These are phyloP conservation scores for Phaeosphaeriaceae sp. DNA, from an alignment of 2,329 filamentous ascomycete species.

Conservation along the genomic window DNA sequence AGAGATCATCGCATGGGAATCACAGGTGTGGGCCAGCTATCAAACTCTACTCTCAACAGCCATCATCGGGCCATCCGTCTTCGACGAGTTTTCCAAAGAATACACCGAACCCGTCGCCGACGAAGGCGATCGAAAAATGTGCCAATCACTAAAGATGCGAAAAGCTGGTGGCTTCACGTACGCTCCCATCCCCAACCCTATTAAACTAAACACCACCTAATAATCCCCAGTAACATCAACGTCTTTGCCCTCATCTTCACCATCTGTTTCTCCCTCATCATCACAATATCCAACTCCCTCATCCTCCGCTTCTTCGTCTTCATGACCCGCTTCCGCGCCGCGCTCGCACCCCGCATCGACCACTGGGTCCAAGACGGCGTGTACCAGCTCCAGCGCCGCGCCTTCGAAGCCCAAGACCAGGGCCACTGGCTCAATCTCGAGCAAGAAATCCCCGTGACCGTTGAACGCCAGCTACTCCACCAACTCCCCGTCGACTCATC, in stretches of 20 bases:
- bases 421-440: slow-evolving; percentile 4
- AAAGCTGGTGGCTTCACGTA: slow-evolving; percentile 26
- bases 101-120: slow-evolving; percentile 1
- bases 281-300: slow-evolving; percentile 16
- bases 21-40: slow-evolving; percentile 1
- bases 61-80: slow-evolving; percentile 14
- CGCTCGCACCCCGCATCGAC: slow-evolving; percentile 24
- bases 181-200: background rate
- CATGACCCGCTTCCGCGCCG: slow-evolving; percentile 13
- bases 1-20: slow-evolving; percentile 7
- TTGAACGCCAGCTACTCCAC: background rate
- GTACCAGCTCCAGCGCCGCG: slow-evolving; percentile 30
- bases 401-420: slow-evolving; percentile 18
- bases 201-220: background rate
- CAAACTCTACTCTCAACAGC: slow-evolving; percentile 8
- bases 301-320: slow-evolving; percentile 25
- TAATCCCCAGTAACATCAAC: slow-evolving; percentile 25
- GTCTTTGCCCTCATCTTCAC: slow-evolving; percentile 30
- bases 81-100: slow-evolving; percentile 1
- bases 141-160: slow-evolving; percentile 19
- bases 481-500: slow-evolving; percentile 4
- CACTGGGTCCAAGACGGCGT: slow-evolving; percentile 36
- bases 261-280: slow-evolving; percentile 9
- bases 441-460: slow-evolving; percentile 6
- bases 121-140: slow-evolving; percentile 19